phyloP scores from a whole-genome alignment of 106 monocot genomes.

The Cymbidium sinense region DNA sequence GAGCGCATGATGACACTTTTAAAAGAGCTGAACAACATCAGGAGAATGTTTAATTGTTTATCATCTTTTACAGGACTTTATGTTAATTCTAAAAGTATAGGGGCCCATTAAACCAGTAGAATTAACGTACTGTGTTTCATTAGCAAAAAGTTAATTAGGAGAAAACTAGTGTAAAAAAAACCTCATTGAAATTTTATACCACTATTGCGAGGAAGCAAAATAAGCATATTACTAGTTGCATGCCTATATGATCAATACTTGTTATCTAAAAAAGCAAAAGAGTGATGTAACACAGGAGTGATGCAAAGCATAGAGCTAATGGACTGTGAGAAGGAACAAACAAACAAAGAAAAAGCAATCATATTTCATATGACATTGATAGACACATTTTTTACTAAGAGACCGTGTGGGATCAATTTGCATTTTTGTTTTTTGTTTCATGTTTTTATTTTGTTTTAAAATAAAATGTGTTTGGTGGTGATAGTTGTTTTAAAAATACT shows the following conservation, averaged over 20 bases:
- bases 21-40: neutral
- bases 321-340: neutral
- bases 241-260: neutral
- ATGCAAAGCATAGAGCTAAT: neutral
- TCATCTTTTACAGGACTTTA: neutral
- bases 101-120: neutral
- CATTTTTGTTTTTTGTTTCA: too few species aligned
- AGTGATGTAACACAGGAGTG: neutral
- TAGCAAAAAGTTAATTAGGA: neutral
- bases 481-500: too few species aligned
- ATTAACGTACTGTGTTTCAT: neutral
- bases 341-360: neutral
- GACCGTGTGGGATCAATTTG: too few species aligned
- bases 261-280: neutral
- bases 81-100: neutral
- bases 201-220: neutral
- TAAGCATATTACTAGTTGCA: neutral
- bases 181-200: neutral
- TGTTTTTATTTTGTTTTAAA: too few species aligned
- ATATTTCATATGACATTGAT: neutral
- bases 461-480: too few species aligned
- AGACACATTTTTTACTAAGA: neutral
- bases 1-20: constrained; percentile 42
- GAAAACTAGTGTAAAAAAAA: neutral
- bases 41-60: neutral